Base-by-base conservation (phyloP, 2,329 filamentous ascomycete species). In the Fusarium sterilihyphosum region DNA sequence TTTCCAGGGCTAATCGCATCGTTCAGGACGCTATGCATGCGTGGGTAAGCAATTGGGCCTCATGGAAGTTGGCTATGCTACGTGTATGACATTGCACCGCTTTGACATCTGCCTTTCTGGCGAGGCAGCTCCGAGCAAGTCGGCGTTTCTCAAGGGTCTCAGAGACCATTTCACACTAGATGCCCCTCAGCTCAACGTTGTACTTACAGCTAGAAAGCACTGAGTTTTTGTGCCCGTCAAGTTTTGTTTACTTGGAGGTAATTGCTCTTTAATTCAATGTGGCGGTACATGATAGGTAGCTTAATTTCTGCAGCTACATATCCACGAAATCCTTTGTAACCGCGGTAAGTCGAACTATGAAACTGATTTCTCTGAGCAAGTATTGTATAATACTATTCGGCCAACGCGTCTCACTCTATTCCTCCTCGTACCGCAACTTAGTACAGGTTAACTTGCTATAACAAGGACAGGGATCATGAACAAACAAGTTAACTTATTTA, bases 101-200 rank as follows among this genome's bases (percentile, higher is more conserved):
- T 52, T 24, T 18, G n/a, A 52, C 0, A 8, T 52, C 1, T 11
- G 12, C 3, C 22, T 52, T 24, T 7, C 1, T 8, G 17, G 17
- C 2, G 17, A 4, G 17, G n/a, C 3, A 4, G 2, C 0, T 16
- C 0, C 8, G 0, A 20, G 22, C 12, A 24, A 35, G 1, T 24
- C 22, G 8, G 8, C 8, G 17, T 52, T 52, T 20, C n/a, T 52
- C 1, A 0, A 8, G 1, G 17, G n/a, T 2, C 49, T 52, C 0
- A 24, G 3, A 11, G 49, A 52, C 6, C 31, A 52, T 8, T 35
- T 52, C 1, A 35, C n/a, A 1, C 8, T 52, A 0, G n/a, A 52
- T 24, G 22, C 31, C 0, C n/a, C n/a, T 20, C 3, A 4, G n/a
- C 49, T 52, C 3, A 0, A 52, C 0, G 6, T 35, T 33, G 8